Base-by-base conservation (phyloP, 106 monocot species). In the Gastrodia elata region DNA sequence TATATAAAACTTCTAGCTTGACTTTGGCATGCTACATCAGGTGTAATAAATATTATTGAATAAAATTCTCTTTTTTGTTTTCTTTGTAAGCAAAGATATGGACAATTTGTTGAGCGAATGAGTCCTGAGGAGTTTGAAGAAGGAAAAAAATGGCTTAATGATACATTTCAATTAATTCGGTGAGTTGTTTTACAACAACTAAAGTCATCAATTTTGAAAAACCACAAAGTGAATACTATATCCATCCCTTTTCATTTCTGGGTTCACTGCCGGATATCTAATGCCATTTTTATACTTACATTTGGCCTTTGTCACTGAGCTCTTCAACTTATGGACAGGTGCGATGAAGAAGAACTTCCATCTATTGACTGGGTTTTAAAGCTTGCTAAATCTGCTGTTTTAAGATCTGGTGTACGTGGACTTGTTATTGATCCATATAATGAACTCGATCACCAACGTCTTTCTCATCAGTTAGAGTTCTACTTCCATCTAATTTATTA, bases 391-490 rank as follows among this genome's bases (percentile, higher is more conserved):
- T 78, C 87, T 78, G 94, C 94, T 41, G 90, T 94, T 82, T 42
- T 86, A 42, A 87, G 94, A 82, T 67, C 87, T 80, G 90, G 94
- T 40, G 80, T 87, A 3, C 83, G 85, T 71, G 90, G 93, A 40
- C 94, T 94, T 74, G 87, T 94, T 3, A 94, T 94, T 86, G 90
- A 94, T 77, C 94, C 94, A 38, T 94, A 94, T 55, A 94, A 94
- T 77, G 94, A 90, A 78, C 79, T 94, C 69, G 94, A 94, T 86
- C 94, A 94, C 76, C 94, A 94, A 74, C 83, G 94, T 9, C 65
- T 79, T 40, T 0, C 57, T 64, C 82, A 83, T 75, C 87, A 90
- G 94, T 94, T 55, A 84, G 83, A 39, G 68, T 73, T 44, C 24
- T 58, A 64, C 35, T 22, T 59, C 28, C 46, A 26, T 78, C 16